Evolutionary conservation across 2,329 filamentous ascomycete species (phyloP).

Genomic region (Microsporum canis): DNA sequence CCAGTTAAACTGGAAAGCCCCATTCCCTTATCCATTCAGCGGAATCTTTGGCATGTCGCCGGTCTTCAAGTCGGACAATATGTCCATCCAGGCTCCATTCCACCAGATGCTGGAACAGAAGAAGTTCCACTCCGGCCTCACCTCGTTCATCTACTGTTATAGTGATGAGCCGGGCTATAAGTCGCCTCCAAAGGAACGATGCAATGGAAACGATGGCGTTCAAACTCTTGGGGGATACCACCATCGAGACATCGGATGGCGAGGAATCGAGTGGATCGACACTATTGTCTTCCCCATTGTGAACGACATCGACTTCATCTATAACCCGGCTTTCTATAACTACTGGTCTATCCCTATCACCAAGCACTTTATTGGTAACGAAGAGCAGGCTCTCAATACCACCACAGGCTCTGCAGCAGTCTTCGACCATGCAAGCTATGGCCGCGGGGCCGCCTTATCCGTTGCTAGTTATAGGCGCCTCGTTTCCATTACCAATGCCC

Average conservation of each 20-base stretch:
- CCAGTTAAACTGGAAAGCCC: conserved; percentile 9
- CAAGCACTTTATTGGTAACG: conserved; percentile 14
- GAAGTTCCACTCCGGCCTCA: conserved; percentile 7
- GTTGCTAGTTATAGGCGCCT: conserved; percentile 13
- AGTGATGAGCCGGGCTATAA: conserved; percentile 11
- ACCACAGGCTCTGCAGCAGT: conserved; percentile 14
- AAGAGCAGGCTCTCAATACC: conserved; percentile 15
- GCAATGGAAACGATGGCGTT: conserved; percentile 13
- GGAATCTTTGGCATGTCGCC: conserved; percentile 13
- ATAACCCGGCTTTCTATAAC: conserved; percentile 14
- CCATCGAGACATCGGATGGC: conserved; percentile 10
- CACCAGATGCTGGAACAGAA: conserved; percentile 12
- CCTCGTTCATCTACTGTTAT: conserved; percentile 16
- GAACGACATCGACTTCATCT: conserved; percentile 16
- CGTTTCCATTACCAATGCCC: conserved; percentile 12
- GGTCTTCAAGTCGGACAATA: conserved; percentile 13
- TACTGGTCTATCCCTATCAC: conserved; percentile 15
- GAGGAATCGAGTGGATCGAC: conserved; percentile 14
- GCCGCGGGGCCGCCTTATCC: conserved; percentile 15
- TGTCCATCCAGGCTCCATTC: conserved; percentile 12
- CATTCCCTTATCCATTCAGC: conserved; percentile 7
- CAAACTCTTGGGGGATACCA: conserved; percentile 16
- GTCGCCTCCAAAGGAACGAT: conserved; percentile 9
- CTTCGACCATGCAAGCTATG: conserved; percentile 17
- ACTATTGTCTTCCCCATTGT: conserved; percentile 13